These are phyloP conservation scores for Biscutella laevigata DNA, from an alignment of 441 rosid species.

Conservation along the genomic window DNA sequence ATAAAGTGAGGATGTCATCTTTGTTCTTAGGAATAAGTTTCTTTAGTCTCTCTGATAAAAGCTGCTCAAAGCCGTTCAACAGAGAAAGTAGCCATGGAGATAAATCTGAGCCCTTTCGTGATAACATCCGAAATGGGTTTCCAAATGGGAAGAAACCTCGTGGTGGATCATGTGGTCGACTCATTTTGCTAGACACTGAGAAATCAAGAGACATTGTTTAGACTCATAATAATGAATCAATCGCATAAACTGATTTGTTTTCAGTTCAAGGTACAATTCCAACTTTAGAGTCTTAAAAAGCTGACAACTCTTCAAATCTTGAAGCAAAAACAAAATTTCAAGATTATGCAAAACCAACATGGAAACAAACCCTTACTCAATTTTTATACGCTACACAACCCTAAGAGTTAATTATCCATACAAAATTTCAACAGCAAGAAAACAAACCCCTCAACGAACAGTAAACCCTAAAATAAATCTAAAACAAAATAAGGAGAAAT, in stretches of 20 bases:
- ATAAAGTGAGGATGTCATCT: constrained; percentile 47
- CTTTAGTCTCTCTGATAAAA: constrained; percentile 42
- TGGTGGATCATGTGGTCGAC: constrained; percentile 63
- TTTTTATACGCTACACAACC: constrained; percentile 2
- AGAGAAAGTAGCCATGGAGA: constrained; percentile 41
- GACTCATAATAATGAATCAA: background rate
- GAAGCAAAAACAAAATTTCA: background rate
- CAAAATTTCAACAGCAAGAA: background rate
- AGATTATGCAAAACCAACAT: background rate
- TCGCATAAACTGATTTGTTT: background rate
- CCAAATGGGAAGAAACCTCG: constrained; percentile 67
- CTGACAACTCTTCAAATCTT: constrained; percentile 14
- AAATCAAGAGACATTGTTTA: constrained; percentile 1
- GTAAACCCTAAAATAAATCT: constrained; percentile 5
- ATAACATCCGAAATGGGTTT: constrained; percentile 71
- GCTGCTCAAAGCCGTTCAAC: constrained; percentile 60
- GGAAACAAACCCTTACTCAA: background rate
- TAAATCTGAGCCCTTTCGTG: constrained; percentile 50
- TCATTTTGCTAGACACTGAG: constrained; percentile 46
- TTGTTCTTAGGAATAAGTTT: constrained; percentile 54
- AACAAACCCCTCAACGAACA: constrained; percentile 1
- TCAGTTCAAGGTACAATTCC: background rate
- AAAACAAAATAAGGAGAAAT: background rate
- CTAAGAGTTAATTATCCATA: background rate
- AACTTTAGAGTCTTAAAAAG: constrained; percentile 12